These are phyloP conservation scores for Pseudopyricularia cyperi DNA, from an alignment of 2,329 filamentous ascomycete genomes.

Conservation along the genomic window DNA sequence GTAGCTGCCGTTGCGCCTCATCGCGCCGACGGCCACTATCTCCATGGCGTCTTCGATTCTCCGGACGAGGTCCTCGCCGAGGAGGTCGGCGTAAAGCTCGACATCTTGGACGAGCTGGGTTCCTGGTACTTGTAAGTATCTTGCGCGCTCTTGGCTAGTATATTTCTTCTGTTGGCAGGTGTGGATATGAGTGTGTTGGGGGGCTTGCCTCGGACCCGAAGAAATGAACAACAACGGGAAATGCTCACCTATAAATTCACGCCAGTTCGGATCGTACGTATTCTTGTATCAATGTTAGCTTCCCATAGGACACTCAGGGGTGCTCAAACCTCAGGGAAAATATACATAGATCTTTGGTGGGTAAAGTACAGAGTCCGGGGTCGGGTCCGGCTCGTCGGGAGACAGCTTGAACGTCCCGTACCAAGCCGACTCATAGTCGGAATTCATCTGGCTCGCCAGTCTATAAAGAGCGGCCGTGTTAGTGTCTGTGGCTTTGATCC, in stretches of 20 bases:
- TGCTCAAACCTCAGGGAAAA: neutral
- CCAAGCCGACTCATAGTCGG: too few species aligned
- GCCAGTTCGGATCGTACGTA: too few species aligned
- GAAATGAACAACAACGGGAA: too few species aligned
- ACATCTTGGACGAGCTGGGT: slow-evolving; percentile 21
- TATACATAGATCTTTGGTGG: slow-evolving; percentile 20
- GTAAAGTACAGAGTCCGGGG: slow-evolving; percentile 17
- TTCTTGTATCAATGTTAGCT: too few species aligned
- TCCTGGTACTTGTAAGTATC: slow-evolving; percentile 3
- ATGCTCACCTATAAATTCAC: too few species aligned
- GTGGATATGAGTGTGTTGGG: too few species aligned
- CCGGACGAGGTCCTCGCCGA: slow-evolving; percentile 16
- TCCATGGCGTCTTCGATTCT: slow-evolving; percentile 23
- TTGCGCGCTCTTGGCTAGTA: too few species aligned
- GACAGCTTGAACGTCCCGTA: slow-evolving; percentile 22
- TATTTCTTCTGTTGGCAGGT: too few species aligned
- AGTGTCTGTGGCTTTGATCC: slow-evolving; percentile 26
- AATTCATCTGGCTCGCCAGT: too few species aligned
- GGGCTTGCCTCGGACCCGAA: too few species aligned
- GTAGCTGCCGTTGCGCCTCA: slow-evolving; percentile 25
- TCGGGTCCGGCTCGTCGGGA: slow-evolving; percentile 24
- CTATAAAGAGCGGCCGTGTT: too few species aligned
- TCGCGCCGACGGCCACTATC: slow-evolving; percentile 21
- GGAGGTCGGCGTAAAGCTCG: slow-evolving; percentile 18
- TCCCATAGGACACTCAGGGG: too few species aligned